phyloP scores from a whole-genome alignment of 2,329 filamentous ascomycete species.

The Gnomoniopsis smithogilvyi region DNA sequence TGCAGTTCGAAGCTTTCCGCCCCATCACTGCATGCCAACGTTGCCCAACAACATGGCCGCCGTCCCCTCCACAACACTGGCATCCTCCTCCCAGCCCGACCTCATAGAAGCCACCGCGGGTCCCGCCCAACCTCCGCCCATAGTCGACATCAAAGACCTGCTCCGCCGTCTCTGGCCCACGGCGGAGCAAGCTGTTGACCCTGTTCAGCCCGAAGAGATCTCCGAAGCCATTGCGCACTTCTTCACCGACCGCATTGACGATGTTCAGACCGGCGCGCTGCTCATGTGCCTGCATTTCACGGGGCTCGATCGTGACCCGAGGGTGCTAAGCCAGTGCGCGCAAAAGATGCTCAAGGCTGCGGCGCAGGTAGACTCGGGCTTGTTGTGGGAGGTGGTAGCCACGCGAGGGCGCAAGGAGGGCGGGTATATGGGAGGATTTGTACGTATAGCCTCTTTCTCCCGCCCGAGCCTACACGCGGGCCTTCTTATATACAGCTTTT shows the following conservation, averaged over 20 bases:
- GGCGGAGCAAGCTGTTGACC: constrained; percentile 38
- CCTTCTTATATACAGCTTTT: neutral
- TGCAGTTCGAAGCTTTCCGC: too few relatives aligned
- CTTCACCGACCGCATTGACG: constrained; percentile 86
- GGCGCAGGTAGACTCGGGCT: constrained; percentile 62
- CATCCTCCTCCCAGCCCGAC: constrained; percentile 11
- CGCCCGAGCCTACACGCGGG: too few relatives aligned
- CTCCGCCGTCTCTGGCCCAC: constrained; percentile 65
- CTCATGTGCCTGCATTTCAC: constrained; percentile 93
- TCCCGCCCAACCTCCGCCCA: constrained; percentile 16
- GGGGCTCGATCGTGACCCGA: constrained; percentile 75
- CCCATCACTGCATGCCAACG: too few relatives aligned
- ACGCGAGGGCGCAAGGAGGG: constrained; percentile 64
- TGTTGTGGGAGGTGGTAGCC: constrained; percentile 60
- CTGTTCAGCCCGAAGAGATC: constrained; percentile 75
- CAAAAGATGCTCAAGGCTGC: constrained; percentile 80
- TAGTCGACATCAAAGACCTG: constrained; percentile 65
- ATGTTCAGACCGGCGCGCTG: constrained; percentile 81
- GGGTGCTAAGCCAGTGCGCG: constrained; percentile 84
- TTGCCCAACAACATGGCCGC: neutral
- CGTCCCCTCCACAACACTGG: neutral
- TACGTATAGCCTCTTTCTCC: constrained; percentile 41
- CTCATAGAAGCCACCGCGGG: constrained; percentile 11
- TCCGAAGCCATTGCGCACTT: constrained; percentile 87
- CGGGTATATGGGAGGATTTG: constrained; percentile 76